These are phyloP conservation scores for Anthostomella pinea DNA, from an alignment of 2,329 filamentous ascomycete genomes.

Conservation along the genomic window DNA sequence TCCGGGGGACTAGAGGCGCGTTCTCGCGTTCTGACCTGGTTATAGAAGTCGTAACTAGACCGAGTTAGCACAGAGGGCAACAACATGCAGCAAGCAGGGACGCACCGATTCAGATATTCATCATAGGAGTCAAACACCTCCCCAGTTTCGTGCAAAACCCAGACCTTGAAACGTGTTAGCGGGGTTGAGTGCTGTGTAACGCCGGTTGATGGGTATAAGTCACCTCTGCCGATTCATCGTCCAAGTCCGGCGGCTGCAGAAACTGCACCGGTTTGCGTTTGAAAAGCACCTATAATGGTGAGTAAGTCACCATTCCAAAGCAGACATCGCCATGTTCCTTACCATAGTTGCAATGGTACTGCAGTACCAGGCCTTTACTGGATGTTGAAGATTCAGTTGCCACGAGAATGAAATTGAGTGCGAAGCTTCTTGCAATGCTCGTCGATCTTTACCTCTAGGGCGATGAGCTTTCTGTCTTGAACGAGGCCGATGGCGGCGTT, in stretches of 20 bases:
- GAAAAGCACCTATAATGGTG: slow-evolving; percentile 71
- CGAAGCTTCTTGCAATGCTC: too few relatives aligned
- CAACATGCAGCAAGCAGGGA: slow-evolving; percentile 6
- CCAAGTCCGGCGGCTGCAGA: slow-evolving; percentile 65
- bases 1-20: background rate
- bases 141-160: slow-evolving; percentile 92
- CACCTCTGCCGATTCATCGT: slow-evolving; percentile 84
- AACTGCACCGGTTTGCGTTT: slow-evolving; percentile 94
- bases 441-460: too few relatives aligned
- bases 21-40: slow-evolving; percentile 59
- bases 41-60: slow-evolving; percentile 84
- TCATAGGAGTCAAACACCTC: slow-evolving; percentile 91
- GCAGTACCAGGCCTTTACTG: too few relatives aligned
- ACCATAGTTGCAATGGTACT: slow-evolving; percentile 39
- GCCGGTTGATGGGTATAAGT: slow-evolving; percentile 16
- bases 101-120: slow-evolving; percentile 78
- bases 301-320: slow-evolving; percentile 14
- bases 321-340: slow-evolving; percentile 16
- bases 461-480: too few relatives aligned
- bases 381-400: too few relatives aligned
- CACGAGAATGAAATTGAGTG: too few relatives aligned
- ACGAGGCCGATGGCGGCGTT: too few relatives aligned
- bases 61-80: slow-evolving; percentile 30
- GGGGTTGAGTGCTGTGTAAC: slow-evolving; percentile 11
- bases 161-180: slow-evolving; percentile 23